Evolutionary conservation across 2,329 filamentous ascomycete genomes (phyloP).

Genomic region (Orbilia oligospora): DNA sequence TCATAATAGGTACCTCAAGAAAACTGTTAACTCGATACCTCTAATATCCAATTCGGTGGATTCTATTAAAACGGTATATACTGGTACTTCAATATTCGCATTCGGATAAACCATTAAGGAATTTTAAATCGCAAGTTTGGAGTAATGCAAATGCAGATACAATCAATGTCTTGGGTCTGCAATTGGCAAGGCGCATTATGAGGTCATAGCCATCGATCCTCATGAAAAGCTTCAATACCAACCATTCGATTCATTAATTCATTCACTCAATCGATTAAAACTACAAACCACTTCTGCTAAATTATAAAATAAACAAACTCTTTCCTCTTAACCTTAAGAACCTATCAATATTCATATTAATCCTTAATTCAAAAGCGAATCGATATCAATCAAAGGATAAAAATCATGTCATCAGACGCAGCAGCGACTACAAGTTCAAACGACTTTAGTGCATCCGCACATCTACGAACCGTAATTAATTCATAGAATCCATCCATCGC

Average conservation of each 20-base stretch:
- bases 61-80: too few species aligned
- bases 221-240: slow-evolving; percentile 11
- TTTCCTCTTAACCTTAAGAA: not conserved
- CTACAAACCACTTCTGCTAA: not conserved
- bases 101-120: too few species aligned
- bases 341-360: not conserved
- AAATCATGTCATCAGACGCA: slow-evolving; percentile 4
- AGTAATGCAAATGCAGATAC: too few species aligned
- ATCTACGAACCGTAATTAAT: slow-evolving; percentile 33
- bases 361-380: not conserved
- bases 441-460: slow-evolving; percentile 37
- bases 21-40: too few species aligned
- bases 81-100: too few species aligned
- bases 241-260: too few species aligned
- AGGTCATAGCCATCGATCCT: slow-evolving; percentile 35
- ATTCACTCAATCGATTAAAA: not conserved
- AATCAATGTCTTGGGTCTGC: slow-evolving; percentile 1
- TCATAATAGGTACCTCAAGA: too few species aligned
- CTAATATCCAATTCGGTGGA: too few species aligned
- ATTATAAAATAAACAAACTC: not conserved
- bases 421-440: slow-evolving; percentile 8
- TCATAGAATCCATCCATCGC: not conserved
- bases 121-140: too few species aligned
- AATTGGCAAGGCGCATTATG: slow-evolving; percentile 37
- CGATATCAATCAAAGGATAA: not conserved